Conservation (phyloP, 495 filamentous ascomycete species). For the Pseudevernia furfuracea region DNA sequence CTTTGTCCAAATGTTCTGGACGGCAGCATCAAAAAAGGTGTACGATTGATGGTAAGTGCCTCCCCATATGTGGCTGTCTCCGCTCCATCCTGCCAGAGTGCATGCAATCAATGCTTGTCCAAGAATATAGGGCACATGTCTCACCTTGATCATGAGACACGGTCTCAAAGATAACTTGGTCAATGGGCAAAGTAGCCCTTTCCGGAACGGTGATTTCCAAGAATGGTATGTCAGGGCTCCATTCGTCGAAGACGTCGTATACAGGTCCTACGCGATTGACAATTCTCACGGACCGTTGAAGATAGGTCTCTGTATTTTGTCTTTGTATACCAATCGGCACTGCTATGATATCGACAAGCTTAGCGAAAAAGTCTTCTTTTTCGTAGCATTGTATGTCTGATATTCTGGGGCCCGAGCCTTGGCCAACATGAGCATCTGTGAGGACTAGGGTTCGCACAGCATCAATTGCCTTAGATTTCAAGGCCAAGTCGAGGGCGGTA, state of each 20-base stretch:
- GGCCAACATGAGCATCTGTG: not conserved
- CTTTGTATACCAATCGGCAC: not conserved
- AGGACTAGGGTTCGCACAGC: not conserved
- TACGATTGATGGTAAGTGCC: not conserved
- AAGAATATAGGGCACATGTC: not conserved
- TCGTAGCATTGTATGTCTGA: not conserved
- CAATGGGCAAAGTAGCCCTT: not conserved
- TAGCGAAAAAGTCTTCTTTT: not conserved
- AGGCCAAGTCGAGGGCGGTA: not conserved
- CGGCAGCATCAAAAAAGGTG: not conserved
- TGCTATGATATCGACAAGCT: not conserved
- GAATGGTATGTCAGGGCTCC: not conserved
- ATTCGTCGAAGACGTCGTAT: not conserved
- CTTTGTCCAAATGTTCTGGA: not conserved
- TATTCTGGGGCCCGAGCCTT: not conserved
- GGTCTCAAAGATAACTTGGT: not conserved
- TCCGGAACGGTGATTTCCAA: not conserved
- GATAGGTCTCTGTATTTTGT: not conserved
- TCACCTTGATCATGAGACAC: not conserved
- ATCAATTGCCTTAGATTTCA: constrained; percentile 1
- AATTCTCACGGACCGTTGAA: not conserved
- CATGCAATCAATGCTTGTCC: not conserved
- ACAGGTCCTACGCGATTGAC: not conserved
- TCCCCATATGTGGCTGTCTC: not conserved
- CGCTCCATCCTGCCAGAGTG: not conserved